Conservation (phyloP, 2,329 filamentous ascomycete species). For the Setomelanomma holmii region DNA sequence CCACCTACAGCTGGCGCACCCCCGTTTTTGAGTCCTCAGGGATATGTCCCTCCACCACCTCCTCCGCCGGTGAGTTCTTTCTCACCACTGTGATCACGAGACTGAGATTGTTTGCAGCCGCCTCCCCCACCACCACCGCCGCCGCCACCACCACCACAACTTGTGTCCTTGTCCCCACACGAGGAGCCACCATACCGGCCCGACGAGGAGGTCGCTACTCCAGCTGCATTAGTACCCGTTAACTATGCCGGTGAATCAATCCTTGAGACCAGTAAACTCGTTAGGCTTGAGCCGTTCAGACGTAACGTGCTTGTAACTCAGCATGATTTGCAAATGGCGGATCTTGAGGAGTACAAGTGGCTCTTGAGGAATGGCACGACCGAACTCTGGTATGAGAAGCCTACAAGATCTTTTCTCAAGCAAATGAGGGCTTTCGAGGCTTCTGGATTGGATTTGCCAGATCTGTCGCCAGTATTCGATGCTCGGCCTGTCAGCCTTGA, state of each 20-base stretch:
- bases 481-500: constrained; percentile 28
- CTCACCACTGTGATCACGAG: neutral
- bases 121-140: constrained; percentile 18
- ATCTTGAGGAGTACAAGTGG: constrained; percentile 41
- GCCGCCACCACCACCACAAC: constrained; percentile 20
- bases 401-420: constrained; percentile 16
- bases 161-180: constrained; percentile 4
- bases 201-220: constrained; percentile 14
- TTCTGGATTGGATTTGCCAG: constrained; percentile 14
- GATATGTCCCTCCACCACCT: constrained; percentile 1
- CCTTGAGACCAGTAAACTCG: constrained; percentile 17
- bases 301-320: constrained; percentile 32
- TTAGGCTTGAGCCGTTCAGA: constrained; percentile 31
- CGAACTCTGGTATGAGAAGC: constrained; percentile 42
- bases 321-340: constrained; percentile 28
- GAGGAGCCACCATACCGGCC: constrained; percentile 1
- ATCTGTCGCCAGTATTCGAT: constrained; percentile 18
- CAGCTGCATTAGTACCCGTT: constrained; percentile 25
- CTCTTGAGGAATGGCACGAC: constrained; percentile 32
- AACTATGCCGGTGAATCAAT: constrained; percentile 29
- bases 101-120: constrained; percentile 1
- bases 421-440: constrained; percentile 12
- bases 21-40: neutral
- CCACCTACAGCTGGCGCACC: neutral
- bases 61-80: constrained; percentile 5